Base-by-base conservation (phyloP, 352 stramenopile genomes). In the Blastocystis sp. region DNA sequence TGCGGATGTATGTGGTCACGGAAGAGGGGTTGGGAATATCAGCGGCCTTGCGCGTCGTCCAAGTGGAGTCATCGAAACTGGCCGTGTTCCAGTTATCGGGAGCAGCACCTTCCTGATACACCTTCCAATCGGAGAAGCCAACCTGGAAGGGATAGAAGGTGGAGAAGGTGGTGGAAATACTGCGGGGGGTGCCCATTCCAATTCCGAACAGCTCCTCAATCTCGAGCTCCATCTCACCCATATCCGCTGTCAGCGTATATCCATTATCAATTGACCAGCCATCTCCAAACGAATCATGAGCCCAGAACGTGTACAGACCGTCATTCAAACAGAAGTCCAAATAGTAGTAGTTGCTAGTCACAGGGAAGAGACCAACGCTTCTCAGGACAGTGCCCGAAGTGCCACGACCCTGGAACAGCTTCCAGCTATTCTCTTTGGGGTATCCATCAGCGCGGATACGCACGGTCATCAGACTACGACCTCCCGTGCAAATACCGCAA, bases 71-170 rank as follows among this genome's bases (percentile, higher is more conserved):
- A 73, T 73, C 61, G 38, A 73, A 73, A 51, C 14, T 18, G 9
- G 46, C 32, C 16, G 29, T 73, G n/a, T 53, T 73, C 61, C 61
- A 73, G 21, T 36, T 42, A 21, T 14, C 18, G 14, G 32, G 14
- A 2, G 29, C 57, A 21, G 8, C n/a, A 14, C 16, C 21, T 36
- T 29, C n/a, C 29, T 73, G 24, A n/a, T 14, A 27, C 2, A 73
- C 38, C 61, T 51, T 73, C 61, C 61, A 73, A 46, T 73, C 38
- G 18, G 29, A 27, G n/a, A 48, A 73, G n/a, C 46, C 36, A 51
- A 73, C 46, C 34, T 73, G 61, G 61, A 73, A 73, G n/a, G 61
- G 61, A 11, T 48, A 51, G 44, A 36, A 73, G 18, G 61, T 51
- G 11, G 61, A 73, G 34, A 73, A 73, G n/a, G 46, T 49, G n/a